Base-by-base conservation (phyloP, 306 rosid genomes). In the Castanopsis chinensis region DNA sequence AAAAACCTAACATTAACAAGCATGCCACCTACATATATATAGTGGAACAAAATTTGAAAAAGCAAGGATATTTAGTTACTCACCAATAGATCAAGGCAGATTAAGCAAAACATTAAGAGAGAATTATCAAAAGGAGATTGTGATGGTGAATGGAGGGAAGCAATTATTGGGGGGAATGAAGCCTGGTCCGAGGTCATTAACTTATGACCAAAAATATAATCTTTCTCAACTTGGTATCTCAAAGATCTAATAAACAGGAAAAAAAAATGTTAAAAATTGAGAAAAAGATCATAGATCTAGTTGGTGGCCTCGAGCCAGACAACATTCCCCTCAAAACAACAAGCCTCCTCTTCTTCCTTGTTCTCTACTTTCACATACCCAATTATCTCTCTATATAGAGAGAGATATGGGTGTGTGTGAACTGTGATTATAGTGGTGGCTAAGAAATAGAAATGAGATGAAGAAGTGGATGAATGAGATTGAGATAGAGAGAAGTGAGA, bases 141-240 rank as follows among this genome's bases (percentile, higher is more conserved):
- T 30, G 43, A 49, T 59, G 78, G 20, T 14, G 35, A 21, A 30
- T 20, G 71, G 87, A 87, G 83, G 85, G 87, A 87, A 85, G 85
- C 82, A 59, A 75, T 56, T 85, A 85, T 85, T 87, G 91, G 87
- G 91, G 91, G 91, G 91, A 87, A 87, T 87, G 91, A 87, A 87
- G 91, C 91, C 91, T 87, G 91, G 91, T 87, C 91, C 91, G 91
- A 87, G 76, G 89, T 81, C 87, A 63, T 80, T 82, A 79, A 57
- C 64, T 76, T 51, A 15, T 20, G 14, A 53, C 19, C 75, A 19
- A 45, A 67, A 54, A 83, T 67, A n/a, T 74, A 17, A 51, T n/a
- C 49, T 30, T 45, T 76, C 76, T 49, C 76, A 69, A 68, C 51
- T 6, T 73, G 33, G 21, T 74, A 57, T 49, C 2, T 65, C 68